phyloP scores from a whole-genome alignment of 2,329 filamentous ascomycete genomes.

The Dryadomyces quercivorus region DNA sequence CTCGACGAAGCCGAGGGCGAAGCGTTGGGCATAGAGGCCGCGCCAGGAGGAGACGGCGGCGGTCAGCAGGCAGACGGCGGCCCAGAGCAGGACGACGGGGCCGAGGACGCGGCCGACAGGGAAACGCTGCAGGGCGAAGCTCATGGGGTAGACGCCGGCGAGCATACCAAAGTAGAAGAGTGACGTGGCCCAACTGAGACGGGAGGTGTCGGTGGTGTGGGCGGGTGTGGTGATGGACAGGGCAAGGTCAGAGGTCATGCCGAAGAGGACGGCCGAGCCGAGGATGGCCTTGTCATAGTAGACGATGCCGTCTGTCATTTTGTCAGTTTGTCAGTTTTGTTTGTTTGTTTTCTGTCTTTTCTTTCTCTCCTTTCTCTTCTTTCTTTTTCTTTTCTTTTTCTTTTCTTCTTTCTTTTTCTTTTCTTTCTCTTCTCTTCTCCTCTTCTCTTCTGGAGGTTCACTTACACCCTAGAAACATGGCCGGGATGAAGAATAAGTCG shows the following conservation, averaged over 20 bases:
- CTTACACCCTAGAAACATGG: slow-evolving; percentile 37
- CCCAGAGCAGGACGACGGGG: slow-evolving; percentile 52
- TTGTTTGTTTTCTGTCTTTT: no score
- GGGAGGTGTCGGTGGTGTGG: slow-evolving; percentile 45
- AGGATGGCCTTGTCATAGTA: slow-evolving; percentile 68
- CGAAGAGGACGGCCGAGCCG: slow-evolving; percentile 60
- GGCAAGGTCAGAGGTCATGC: slow-evolving; percentile 55
- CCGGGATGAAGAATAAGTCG: slow-evolving; percentile 42
- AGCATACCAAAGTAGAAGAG: slow-evolving; percentile 76
- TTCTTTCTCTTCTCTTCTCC: no score
- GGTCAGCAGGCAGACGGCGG: slow-evolving; percentile 47
- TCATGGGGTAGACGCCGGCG: slow-evolving; percentile 61
- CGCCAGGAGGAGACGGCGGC: slow-evolving; percentile 25
- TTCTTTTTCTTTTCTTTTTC: no score
- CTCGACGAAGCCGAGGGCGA: slow-evolving; percentile 52
- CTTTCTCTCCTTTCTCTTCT: no score
- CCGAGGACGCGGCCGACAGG: slow-evolving; percentile 53
- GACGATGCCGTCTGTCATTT: slow-evolving; percentile 44
- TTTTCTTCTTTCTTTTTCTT: no score
- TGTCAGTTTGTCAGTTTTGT: no score
- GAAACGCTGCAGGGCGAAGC: slow-evolving; percentile 57
- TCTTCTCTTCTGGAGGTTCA: no score
- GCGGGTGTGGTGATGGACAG: slow-evolving; percentile 41
- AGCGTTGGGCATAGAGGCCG: slow-evolving; percentile 54
- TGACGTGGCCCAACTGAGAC: slow-evolving; percentile 65